Evolutionary conservation across 225 moss, liverwort and hornwort genomes (phyloP).

Genomic region (Polytrichum commune): DNA sequence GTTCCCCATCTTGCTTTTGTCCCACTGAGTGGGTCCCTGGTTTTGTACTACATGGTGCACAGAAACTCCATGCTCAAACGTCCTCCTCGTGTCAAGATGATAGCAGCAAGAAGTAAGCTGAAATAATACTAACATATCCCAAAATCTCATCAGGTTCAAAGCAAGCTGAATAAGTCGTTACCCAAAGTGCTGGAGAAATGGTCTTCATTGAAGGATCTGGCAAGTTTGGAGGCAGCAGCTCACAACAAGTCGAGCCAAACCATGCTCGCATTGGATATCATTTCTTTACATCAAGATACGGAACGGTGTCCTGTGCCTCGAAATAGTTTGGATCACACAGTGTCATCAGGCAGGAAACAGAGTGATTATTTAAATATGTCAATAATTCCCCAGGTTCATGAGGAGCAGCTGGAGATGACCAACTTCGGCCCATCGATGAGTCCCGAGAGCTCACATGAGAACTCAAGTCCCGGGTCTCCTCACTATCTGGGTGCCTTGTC

Average conservation of each 20-base stretch:
- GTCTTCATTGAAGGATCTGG: conserved; percentile 22
- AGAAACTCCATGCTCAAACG: no score
- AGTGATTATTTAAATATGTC: conserved; percentile 4
- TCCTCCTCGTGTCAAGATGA: no score
- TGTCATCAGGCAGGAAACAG: conserved; percentile 3
- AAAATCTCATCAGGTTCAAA: conserved; percentile 28
- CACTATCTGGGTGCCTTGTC: conserved; percentile 8
- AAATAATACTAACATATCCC: no score
- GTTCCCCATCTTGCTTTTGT: no score
- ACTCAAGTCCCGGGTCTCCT: conserved; percentile 28
- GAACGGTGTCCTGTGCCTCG: conserved; percentile 11
- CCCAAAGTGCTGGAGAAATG: conserved; percentile 32
- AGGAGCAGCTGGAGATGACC: conserved; percentile 28
- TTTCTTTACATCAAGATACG: conserved; percentile 15
- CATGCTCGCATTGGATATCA: conserved; percentile 23
- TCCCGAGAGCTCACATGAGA: conserved; percentile 29
- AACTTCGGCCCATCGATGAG: conserved; percentile 33
- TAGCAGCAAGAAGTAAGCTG: no score
- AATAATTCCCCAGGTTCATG: conserved; percentile 14
- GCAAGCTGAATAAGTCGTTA: conserved; percentile 36
- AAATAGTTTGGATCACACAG: conserved; percentile 15
- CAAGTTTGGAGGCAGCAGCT: conserved; percentile 6
- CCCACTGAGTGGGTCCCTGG: no score
- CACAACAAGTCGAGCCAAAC: conserved; percentile 11
- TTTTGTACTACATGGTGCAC: no score